Conservation (phyloP, 192 early-diverging fungal genomes). For the Backusella circina region DNA sequence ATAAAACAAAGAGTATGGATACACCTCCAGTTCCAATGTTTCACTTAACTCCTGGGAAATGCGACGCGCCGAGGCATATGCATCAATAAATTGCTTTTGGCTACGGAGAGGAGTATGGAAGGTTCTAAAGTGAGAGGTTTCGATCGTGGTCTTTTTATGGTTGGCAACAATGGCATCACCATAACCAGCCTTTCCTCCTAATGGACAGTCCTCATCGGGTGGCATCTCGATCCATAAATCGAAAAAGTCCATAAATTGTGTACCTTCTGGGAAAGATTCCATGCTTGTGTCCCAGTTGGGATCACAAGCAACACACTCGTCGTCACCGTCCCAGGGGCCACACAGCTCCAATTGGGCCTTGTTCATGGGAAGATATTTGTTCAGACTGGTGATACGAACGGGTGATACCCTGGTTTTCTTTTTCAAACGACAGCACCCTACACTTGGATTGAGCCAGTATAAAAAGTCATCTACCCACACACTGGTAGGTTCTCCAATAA, state of each 20-base stretch:
- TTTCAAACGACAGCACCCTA: slow-evolving; percentile 54
- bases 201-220: slow-evolving; percentile 53
- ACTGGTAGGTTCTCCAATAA: slow-evolving; percentile 57
- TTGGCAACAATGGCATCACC: slow-evolving; percentile 52
- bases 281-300: slow-evolving; percentile 57
- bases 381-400: neutral
- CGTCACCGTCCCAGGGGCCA: slow-evolving; percentile 47
- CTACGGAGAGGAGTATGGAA: slow-evolving; percentile 54
- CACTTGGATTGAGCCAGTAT: slow-evolving; percentile 58
- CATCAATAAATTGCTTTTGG: slow-evolving; percentile 57
- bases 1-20: slow-evolving; percentile 62
- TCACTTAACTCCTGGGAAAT: slow-evolving; percentile 48
- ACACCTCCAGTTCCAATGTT: slow-evolving; percentile 44
- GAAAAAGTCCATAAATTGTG: slow-evolving; percentile 51
- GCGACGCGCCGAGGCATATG: slow-evolving; percentile 51
- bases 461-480: slow-evolving; percentile 66
- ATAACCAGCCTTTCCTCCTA: slow-evolving; percentile 64
- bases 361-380: slow-evolving; percentile 9
- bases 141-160: slow-evolving; percentile 31
- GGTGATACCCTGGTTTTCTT: neutral
- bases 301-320: slow-evolving; percentile 43
- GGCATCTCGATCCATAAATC: slow-evolving; percentile 46
- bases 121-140: slow-evolving; percentile 58
- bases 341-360: slow-evolving; percentile 31
- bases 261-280: slow-evolving; percentile 50